Conservation (phyloP, 805 yeast genomes). For the Saccharomycopsis sp. region DNA sequence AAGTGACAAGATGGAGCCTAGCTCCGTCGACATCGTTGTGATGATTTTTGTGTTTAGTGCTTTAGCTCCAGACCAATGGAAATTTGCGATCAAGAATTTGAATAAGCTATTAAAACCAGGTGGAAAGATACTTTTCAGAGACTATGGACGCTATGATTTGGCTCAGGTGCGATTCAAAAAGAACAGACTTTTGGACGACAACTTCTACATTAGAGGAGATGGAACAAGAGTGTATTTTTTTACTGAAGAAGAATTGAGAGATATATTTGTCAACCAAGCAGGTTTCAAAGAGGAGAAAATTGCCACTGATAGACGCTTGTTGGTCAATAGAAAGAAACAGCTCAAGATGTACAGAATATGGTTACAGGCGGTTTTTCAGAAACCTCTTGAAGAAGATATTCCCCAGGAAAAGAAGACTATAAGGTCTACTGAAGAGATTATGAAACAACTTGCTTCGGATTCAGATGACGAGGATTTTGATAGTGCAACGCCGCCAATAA, state of each 20-base stretch:
- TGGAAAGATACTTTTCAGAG: conserved; percentile 82
- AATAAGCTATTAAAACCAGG: conserved; percentile 81
- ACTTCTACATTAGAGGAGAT: conserved; percentile 94
- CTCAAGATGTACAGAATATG: conserved; percentile 95
- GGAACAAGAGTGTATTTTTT: conserved; percentile 97
- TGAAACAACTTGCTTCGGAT: conserved; percentile 18
- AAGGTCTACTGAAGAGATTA: conserved; percentile 10
- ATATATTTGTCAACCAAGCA: conserved; percentile 54
- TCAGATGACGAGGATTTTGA: conserved; percentile 17
- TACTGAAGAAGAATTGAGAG: conserved; percentile 83
- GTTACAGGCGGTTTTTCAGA: conserved; percentile 85
- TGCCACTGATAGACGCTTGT: conserved; percentile 82
- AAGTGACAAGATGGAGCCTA: conserved; percentile 62
- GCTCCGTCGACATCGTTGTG: conserved; percentile 86
- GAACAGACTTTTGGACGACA: conserved; percentile 79
- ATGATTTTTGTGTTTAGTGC: conserved; percentile 95
- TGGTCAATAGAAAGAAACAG: conserved; percentile 88
- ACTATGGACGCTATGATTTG: conserved; percentile 91
- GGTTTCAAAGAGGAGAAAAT: conserved; percentile 62
- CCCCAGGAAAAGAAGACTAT: background rate
- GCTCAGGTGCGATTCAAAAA: conserved; percentile 93
- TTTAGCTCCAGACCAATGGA: conserved; percentile 87
- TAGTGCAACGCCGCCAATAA: conserved; percentile 19
- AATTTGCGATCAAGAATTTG: conserved; percentile 65
- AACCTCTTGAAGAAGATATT: conserved; percentile 23